phyloP scores from a whole-genome alignment of 768 basidiomycete species.

The Imleria badia region DNA sequence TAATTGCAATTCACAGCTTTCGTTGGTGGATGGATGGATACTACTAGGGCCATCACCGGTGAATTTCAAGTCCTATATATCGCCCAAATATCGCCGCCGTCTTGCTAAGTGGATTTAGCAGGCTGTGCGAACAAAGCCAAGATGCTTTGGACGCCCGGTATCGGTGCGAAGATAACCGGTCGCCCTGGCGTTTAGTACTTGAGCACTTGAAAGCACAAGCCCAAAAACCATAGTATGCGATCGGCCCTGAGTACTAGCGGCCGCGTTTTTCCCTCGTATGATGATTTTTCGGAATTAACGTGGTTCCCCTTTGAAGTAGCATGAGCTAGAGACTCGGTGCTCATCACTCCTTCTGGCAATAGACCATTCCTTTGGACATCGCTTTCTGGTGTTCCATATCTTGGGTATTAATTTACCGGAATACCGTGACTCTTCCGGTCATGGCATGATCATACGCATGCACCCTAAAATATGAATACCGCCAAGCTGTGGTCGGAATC shows the following conservation, averaged over 20 bases:
- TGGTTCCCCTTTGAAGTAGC: neutral
- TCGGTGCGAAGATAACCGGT: neutral
- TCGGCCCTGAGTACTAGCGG: neutral
- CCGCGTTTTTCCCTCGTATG: too few species aligned
- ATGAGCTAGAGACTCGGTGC: too few species aligned
- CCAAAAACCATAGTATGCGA: neutral
- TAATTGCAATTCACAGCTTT: neutral
- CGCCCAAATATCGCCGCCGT: neutral
- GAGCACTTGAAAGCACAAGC: neutral
- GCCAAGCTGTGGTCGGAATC: constrained; percentile 13
- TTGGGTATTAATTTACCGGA: neutral
- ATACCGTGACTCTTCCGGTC: too few species aligned
- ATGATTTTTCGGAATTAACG: too few species aligned
- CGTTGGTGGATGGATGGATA: neutral
- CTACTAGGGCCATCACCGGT: neutral
- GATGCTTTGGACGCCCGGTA: neutral
- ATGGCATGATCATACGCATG: too few species aligned
- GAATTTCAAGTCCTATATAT: neutral
- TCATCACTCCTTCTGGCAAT: too few species aligned
- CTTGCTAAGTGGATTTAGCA: neutral
- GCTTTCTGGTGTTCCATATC: neutral
- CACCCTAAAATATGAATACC: neutral
- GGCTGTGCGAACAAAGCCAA: neutral
- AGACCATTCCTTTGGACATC: too few species aligned
- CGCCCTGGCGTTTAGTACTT: neutral